Evolutionary conservation across 768 basidiomycete species (phyloP).

Genomic region (Mycena vulgaris): DNA sequence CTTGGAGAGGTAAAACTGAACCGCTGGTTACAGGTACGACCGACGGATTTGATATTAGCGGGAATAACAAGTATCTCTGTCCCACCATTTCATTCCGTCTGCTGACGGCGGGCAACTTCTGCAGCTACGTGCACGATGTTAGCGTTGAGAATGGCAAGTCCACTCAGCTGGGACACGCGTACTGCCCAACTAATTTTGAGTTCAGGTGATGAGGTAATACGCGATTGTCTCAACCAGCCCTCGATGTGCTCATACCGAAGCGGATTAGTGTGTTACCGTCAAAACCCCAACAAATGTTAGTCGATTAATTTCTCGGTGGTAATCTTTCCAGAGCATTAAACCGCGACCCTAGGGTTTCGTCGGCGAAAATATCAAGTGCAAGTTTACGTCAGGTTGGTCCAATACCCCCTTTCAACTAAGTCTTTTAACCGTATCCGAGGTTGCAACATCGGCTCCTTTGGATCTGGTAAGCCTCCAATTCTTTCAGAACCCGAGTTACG

Average conservation of each 20-base stretch:
- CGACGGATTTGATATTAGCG: slow-evolving; percentile 45
- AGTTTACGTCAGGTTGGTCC: slow-evolving; percentile 26
- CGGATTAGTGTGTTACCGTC: slow-evolving; percentile 48
- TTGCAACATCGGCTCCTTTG: slow-evolving; percentile 44
- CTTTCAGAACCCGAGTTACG: not conserved
- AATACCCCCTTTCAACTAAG: not conserved
- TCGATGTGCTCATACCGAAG: too few species aligned
- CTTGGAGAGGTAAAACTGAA: not conserved
- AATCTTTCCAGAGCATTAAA: not conserved
- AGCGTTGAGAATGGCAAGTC: slow-evolving; percentile 48
- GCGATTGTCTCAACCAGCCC: too few species aligned
- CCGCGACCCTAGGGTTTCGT: slow-evolving; percentile 30
- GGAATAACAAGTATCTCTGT: slow-evolving; percentile 40
- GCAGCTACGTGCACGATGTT: slow-evolving; percentile 50
- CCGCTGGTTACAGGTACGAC: slow-evolving; percentile 33
- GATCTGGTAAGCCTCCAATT: slow-evolving; percentile 14
- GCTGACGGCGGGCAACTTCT: not conserved
- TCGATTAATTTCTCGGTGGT: not conserved
- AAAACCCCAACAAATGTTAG: slow-evolving; percentile 46
- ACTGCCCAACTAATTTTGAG: not conserved
- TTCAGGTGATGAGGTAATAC: slow-evolving; percentile 27
- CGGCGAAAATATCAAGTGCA: slow-evolving; percentile 36
- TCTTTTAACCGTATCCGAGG: not conserved
- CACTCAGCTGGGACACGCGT: not conserved
- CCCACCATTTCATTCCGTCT: not conserved